Evolutionary conservation across 1,284 basidiomycete genomes (phyloP), one percentile per base, ranked within the genome.

Genomic region (Cryptococcus sp.): DNA sequence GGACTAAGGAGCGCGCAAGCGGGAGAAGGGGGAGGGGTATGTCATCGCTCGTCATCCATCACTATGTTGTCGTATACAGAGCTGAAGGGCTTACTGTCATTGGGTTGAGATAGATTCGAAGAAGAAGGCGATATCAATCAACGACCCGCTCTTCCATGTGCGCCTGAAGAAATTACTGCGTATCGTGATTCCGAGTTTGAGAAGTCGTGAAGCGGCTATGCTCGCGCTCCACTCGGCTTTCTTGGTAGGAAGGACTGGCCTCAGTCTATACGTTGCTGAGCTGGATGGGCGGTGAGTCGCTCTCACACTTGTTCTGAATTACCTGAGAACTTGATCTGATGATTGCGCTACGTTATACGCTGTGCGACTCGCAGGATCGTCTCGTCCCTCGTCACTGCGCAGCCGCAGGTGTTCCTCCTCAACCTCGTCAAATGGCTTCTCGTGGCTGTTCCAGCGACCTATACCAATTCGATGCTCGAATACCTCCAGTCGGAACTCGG

Each of bases 381-480:
- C 0, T 92, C 93, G 2, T 91, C 91, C 19, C 85, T 98, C 8
- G 95, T 98, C n/a, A 87, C 93, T 50, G 90, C 90, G 10, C 86
- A 90, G 17, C 87, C 91, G 6, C 71, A 83, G 13, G 82, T 88
- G 53, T 97, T 98, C 81, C 83, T 94, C 53, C 80, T 85, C 60
- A 92, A 96, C 64, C 92, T 99, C 60, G 79, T 88, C 22, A 85
- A 87, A 57, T 99, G 95, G 95, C 83, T 97, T 49, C 80, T 91
- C 16, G 88, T 98, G 40, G 94, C 94, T n/a, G 86, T 97, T 53
- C 93, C 93, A 0, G 92, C 93, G 1, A 97, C 94, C 27, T 95
- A 93, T 84, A 94, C 91, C 30, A 99, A 99, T 76, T 93, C 91
- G 64, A 95, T 93, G 90, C 84, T 98, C 50, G 89, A 88, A 65